phyloP scores from a whole-genome alignment of 176 grass and related monocot species.

The Paspalum vaginatum region DNA sequence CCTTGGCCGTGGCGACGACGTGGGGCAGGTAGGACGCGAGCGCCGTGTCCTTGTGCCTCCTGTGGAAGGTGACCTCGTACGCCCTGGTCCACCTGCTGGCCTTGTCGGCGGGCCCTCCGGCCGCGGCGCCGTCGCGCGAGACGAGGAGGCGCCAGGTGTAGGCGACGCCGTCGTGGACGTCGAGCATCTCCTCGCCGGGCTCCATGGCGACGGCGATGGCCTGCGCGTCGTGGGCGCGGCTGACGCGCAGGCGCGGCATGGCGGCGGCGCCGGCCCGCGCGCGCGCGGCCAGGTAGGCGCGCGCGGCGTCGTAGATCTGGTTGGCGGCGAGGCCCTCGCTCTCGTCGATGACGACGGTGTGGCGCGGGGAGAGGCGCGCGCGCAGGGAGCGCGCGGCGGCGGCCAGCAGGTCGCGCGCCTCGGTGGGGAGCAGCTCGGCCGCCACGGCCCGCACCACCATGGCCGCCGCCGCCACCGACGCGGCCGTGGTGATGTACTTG shows the following conservation, averaged over 20 bases:
- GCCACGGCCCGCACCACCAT: constrained; percentile 40
- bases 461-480: not conserved
- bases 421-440: constrained; percentile 35
- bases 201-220: constrained; percentile 49
- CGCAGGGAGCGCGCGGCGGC: constrained; percentile 12
- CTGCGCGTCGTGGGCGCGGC: constrained; percentile 33
- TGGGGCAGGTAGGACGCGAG: constrained; percentile 60
- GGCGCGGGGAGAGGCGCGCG: constrained; percentile 39
- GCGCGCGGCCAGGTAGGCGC: constrained; percentile 46
- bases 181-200: constrained; percentile 44
- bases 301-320: constrained; percentile 53
- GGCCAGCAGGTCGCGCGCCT: constrained; percentile 31
- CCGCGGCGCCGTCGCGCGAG: constrained; percentile 4
- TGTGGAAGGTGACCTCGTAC: constrained; percentile 68
- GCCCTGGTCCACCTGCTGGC: not conserved
- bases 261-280: constrained; percentile 12
- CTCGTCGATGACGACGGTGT: constrained; percentile 51
- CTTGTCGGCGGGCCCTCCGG: not conserved
- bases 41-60: constrained; percentile 53
- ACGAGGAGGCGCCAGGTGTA: constrained; percentile 54
- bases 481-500: constrained; percentile 28
- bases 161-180: constrained; percentile 40
- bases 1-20: constrained; percentile 44
- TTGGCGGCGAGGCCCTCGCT: constrained; percentile 45
- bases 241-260: constrained; percentile 35